A percentile compares a stretch with the other conserved stretches of the same genome.
These are phyloP conservation scores for Alternaria infectoria DNA, from an alignment of 2,329 filamentous ascomycete species.

Conservation along the genomic window DNA sequence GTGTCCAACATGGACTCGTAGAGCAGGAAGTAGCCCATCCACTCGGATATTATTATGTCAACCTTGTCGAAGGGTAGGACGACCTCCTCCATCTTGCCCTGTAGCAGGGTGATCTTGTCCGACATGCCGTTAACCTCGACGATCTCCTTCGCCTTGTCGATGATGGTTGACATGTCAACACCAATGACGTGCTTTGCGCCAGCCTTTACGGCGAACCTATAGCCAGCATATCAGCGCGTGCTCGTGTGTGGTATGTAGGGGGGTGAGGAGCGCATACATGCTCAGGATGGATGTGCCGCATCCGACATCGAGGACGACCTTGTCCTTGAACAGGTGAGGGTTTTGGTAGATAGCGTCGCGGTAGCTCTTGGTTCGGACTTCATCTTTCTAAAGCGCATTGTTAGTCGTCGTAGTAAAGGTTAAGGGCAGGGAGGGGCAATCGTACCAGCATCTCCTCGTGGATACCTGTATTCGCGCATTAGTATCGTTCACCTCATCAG, in stretches of 20 bases:
- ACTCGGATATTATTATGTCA: slow-evolving; percentile 99
- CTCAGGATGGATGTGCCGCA: slow-evolving; percentile 97
- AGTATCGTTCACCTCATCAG: slow-evolving; percentile 44
- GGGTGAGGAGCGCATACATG: slow-evolving; percentile 71
- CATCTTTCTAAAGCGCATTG: slow-evolving; percentile 76
- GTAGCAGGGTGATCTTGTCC: slow-evolving; percentile 95
- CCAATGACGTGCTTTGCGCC: slow-evolving; percentile 98
- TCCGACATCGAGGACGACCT: slow-evolving; percentile 94
- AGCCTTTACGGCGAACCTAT: slow-evolving; percentile 93
- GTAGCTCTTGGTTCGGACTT: slow-evolving; percentile 95
- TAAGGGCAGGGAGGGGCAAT: slow-evolving; percentile 33
- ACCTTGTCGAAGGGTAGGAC: slow-evolving; percentile 91
- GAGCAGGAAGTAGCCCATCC: slow-evolving; percentile 99
- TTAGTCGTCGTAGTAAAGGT: slow-evolving; percentile 14
- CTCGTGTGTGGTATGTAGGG: slow-evolving; percentile 15
- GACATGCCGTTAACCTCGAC: slow-evolving; percentile 89
- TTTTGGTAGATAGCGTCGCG: slow-evolving; percentile 98
- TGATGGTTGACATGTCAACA: slow-evolving; percentile 99
- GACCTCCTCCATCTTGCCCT: slow-evolving; percentile 99
- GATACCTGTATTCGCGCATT: slow-evolving; percentile 69
- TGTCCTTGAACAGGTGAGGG: slow-evolving; percentile 89
- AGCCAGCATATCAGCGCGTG: slow-evolving; percentile 26
- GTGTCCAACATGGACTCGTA: slow-evolving; percentile 99
- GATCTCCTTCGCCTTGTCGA: slow-evolving; percentile 97
- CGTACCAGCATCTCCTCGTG: slow-evolving; percentile 98